These are phyloP conservation scores for Mycosphaerelloides madeirae DNA, from an alignment of 2,329 filamentous ascomycete genomes.

Conservation along the genomic window DNA sequence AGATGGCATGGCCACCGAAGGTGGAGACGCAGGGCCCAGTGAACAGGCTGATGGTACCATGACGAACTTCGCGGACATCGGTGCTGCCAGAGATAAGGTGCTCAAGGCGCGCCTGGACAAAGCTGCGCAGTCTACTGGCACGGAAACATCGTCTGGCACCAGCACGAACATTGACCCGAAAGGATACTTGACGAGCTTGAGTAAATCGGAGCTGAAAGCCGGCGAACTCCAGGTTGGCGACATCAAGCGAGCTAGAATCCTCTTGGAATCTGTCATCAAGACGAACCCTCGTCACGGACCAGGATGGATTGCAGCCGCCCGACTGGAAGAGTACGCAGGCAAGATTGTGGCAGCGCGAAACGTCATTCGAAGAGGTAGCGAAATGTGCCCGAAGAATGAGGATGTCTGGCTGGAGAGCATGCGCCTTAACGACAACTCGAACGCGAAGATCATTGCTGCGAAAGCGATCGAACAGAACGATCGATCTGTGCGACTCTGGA, in stretches of 20 bases:
- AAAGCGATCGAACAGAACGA: conserved; percentile 90
- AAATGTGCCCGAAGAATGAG: conserved; percentile 87
- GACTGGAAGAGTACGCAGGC: conserved; percentile 86
- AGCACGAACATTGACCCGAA: conserved; percentile 90
- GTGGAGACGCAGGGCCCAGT: conserved; percentile 36
- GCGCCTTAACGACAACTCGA: conserved; percentile 78
- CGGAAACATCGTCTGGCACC: conserved; percentile 59
- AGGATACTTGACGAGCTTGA: conserved; percentile 89
- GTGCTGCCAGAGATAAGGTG: conserved; percentile 92
- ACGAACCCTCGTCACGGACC: conserved; percentile 93
- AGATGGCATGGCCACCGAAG: conserved; percentile 53
- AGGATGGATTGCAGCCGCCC: conserved; percentile 91
- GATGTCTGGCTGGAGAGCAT: conserved; percentile 97
- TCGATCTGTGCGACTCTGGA: conserved; percentile 83
- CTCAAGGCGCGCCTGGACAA: conserved; percentile 90
- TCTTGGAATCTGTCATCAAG: conserved; percentile 95
- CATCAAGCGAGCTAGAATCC: conserved; percentile 84
- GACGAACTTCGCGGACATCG: conserved; percentile 97
- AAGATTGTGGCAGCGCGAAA: conserved; percentile 86
- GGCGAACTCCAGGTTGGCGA: conserved; percentile 84
- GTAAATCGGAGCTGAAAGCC: conserved; percentile 73
- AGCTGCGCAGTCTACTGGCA: conserved; percentile 64
- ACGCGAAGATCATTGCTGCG: conserved; percentile 92
- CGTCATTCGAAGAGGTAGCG: conserved; percentile 80
- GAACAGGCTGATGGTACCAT: conserved; percentile 73